Base-by-base conservation (phyloP, 768 basidiomycete genomes). In the Kwoniella botswanensis region DNA sequence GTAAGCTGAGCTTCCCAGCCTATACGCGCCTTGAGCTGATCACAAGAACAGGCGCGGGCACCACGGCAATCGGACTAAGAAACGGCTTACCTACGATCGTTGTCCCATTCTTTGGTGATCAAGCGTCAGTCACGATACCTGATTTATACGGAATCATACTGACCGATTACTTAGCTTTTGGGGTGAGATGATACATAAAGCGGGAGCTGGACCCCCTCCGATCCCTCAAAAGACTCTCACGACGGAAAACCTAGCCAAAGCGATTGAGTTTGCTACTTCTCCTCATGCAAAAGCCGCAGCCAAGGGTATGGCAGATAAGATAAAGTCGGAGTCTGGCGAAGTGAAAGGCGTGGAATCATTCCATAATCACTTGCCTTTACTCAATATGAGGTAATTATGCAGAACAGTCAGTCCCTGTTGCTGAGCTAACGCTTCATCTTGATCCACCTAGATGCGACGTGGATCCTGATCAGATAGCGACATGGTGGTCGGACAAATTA, bases 81-180 rank as follows among this genome's bases (percentile, higher is more conserved):
- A 88, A 88, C 70, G 89, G 89, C 0, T 81, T 86, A 10, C 89
- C 90, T 1, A 90, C 89, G 0, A 86, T 89, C 10, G 86, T 90
- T 3, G 87, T 89, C 0, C 89, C 89, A 0, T 90, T 89, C 83
- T 90, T 90, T 76, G 89, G 89, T 0, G 89, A 90, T 73, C 89
- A 90, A 74, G 68, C 71, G 80, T 81, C 44, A 55, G 79, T 76
- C 29, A 12, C 29, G 13, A 35, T 44, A 17, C 26, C 50, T 61
- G 26, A 29, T 9, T 11, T 17, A 15, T n/a, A 17, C n/a, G 56
- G 13, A 50, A 18, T 18, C 22, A 46, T 2, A 3, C n/a, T 18
- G 13, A 41, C 21, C 22, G 56, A n/a, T 58, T 13, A 58, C 35
- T 54, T 41, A 83, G 67, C 46, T 84, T 75, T 65, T 77, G 79